Evolutionary conservation across 768 basidiomycete genomes (phyloP).

Genomic region (Terana coerulea): DNA sequence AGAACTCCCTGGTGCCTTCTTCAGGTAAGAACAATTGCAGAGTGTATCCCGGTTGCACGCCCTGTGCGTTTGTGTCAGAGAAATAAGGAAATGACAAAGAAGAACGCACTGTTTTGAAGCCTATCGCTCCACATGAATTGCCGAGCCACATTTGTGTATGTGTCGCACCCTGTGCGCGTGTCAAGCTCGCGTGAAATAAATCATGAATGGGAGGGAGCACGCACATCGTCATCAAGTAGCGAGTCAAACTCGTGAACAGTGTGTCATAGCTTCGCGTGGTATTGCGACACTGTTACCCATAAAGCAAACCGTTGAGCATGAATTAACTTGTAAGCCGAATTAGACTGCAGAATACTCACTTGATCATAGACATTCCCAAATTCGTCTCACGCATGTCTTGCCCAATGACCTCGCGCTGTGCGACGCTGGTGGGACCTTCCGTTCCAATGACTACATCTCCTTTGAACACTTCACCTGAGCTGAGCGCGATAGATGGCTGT

Average conservation of each 20-base stretch:
- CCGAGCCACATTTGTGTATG: not conserved
- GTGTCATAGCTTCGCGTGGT: constrained; percentile 6
- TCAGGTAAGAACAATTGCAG: not conserved
- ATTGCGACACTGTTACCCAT: constrained; percentile 7
- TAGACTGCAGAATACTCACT: constrained; percentile 13
- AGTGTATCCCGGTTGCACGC: too few species aligned
- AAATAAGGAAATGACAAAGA: not conserved
- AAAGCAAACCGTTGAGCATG: not conserved
- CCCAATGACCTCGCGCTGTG: constrained; percentile 12
- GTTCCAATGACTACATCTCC: constrained; percentile 28
- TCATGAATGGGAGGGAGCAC: not conserved
- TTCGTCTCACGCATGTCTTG: constrained; percentile 1
- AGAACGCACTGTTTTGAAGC: too few species aligned
- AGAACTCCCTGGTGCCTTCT: not conserved
- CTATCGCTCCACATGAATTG: not conserved
- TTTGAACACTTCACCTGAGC: constrained; percentile 20
- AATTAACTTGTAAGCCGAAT: too few species aligned
- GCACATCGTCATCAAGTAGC: constrained; percentile 7
- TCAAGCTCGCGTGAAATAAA: not conserved
- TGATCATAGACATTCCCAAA: constrained; percentile 13
- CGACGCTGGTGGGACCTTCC: constrained; percentile 14
- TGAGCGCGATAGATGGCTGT: constrained; percentile 21
- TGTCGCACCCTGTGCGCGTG: too few species aligned
- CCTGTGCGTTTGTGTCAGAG: not conserved
- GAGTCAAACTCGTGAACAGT: constrained; percentile 9